Conservation (phyloP, 768 basidiomycete species). For the Auricularia sp. region DNA sequence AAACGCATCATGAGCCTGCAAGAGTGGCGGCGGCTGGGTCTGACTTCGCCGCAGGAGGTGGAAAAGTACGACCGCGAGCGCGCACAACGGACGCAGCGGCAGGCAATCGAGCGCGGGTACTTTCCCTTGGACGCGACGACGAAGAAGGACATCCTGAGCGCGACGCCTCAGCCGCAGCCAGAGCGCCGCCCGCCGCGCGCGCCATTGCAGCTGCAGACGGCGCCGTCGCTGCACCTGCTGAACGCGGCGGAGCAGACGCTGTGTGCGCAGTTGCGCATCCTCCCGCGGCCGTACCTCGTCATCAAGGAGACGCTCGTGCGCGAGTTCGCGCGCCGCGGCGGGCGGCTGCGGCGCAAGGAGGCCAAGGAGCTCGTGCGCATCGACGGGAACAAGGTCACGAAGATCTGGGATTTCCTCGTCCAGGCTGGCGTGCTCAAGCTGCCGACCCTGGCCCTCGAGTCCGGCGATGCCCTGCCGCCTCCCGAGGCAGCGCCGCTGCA, state of each 20-base stretch:
- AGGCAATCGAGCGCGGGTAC: not conserved
- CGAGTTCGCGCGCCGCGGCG: conserved; percentile 83
- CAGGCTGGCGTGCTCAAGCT: conserved; percentile 47
- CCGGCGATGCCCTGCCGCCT: not conserved
- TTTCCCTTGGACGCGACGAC: not conserved
- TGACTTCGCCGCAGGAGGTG: conserved; percentile 77
- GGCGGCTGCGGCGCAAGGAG: conserved; percentile 78
- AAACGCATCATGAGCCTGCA: conserved; percentile 88
- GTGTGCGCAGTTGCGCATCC: conserved; percentile 80
- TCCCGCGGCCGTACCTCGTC: conserved; percentile 90
- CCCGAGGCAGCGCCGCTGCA: too few relatives aligned
- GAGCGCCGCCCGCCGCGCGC: conserved; percentile 9
- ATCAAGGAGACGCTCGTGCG: conserved; percentile 93
- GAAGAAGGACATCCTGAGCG: not conserved
- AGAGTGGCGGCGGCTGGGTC: conserved; percentile 75
- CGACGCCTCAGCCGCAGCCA: conserved; percentile 2
- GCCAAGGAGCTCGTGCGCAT: conserved; percentile 86
- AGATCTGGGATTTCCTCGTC: conserved; percentile 89
- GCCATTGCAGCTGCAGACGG: conserved; percentile 84
- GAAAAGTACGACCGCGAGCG: conserved; percentile 78
- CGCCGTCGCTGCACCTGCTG: conserved; percentile 81
- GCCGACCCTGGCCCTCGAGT: not conserved
- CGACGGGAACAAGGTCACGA: conserved; percentile 84
- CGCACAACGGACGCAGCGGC: conserved; percentile 34
- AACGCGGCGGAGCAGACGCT: conserved; percentile 79